phyloP scores from a whole-genome alignment of 345 rosid species.

The Corymbia maculata region DNA sequence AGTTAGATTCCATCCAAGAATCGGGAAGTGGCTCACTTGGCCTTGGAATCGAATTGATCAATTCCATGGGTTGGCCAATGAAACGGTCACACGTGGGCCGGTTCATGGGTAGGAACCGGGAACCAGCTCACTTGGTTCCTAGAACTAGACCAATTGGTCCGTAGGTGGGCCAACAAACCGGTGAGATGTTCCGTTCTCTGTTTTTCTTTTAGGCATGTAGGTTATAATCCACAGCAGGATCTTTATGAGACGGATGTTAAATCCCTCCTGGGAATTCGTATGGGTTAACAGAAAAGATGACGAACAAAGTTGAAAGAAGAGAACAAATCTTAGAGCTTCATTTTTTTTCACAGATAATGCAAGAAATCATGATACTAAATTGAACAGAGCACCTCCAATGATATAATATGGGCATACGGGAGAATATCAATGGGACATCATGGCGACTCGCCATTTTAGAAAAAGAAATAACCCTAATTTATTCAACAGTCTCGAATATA shows the following conservation, averaged over 20 bases:
- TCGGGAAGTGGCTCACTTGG: background rate
- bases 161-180: too few relatives aligned
- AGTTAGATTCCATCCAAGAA: background rate
- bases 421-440: background rate
- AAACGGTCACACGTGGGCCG: too few relatives aligned
- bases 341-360: background rate
- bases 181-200: too few relatives aligned
- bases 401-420: background rate
- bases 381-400: background rate
- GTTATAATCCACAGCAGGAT: background rate
- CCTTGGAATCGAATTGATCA: rapidly evolving
- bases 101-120: too few relatives aligned
- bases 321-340: background rate
- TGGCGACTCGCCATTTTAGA: background rate
- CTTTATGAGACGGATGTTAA: background rate
- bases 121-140: too few relatives aligned
- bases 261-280: background rate
- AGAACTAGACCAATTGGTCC: too few relatives aligned
- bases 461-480: background rate
- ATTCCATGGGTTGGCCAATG: too few relatives aligned
- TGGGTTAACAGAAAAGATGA: background rate
- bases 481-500: background rate
- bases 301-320: background rate
- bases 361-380: too few relatives aligned
- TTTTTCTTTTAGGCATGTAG: background rate